Evolutionary conservation across 78 protist species (phyloP).

Genomic region (Pigoraptor vietnamica): DNA sequence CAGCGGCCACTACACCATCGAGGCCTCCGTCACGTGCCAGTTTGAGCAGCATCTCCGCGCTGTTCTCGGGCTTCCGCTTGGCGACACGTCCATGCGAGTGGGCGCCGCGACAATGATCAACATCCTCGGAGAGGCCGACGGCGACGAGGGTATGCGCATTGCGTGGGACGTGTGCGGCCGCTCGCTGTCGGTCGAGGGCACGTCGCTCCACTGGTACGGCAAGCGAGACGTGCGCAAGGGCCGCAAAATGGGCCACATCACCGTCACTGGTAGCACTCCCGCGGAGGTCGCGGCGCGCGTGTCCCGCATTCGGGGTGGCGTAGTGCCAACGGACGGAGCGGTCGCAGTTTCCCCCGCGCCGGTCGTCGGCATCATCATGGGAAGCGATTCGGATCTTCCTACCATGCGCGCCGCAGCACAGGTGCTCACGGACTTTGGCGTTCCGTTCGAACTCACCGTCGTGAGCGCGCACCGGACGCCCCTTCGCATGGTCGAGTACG

Average conservation of each 20-base stretch:
- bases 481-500: conserved; percentile 69
- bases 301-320: neutral
- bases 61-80: conserved; percentile 72
- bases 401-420: conserved; percentile 53
- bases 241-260: conserved; percentile 85
- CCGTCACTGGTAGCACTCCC: conserved; percentile 17
- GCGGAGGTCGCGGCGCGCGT: neutral
- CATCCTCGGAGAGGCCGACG: conserved; percentile 27
- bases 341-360: conserved; percentile 21
- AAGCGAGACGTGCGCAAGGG: conserved; percentile 55
- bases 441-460: conserved; percentile 80
- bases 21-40: conserved; percentile 76
- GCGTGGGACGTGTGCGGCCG: neutral
- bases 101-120: conserved; percentile 42
- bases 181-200: conserved; percentile 9
- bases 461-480: conserved; percentile 95
- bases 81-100: conserved; percentile 15
- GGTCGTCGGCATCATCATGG: conserved; percentile 83
- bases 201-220: conserved; percentile 66
- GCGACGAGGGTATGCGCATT: neutral
- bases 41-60: conserved; percentile 84
- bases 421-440: conserved; percentile 43
- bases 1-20: conserved; percentile 89
- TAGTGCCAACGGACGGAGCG: too few species aligned
- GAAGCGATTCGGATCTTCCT: conserved; percentile 87